Evolutionary conservation across 768 basidiomycete genomes (phyloP), one percentile per base, ranked within the genome.

Genomic region (Lyophyllum shimeji): DNA sequence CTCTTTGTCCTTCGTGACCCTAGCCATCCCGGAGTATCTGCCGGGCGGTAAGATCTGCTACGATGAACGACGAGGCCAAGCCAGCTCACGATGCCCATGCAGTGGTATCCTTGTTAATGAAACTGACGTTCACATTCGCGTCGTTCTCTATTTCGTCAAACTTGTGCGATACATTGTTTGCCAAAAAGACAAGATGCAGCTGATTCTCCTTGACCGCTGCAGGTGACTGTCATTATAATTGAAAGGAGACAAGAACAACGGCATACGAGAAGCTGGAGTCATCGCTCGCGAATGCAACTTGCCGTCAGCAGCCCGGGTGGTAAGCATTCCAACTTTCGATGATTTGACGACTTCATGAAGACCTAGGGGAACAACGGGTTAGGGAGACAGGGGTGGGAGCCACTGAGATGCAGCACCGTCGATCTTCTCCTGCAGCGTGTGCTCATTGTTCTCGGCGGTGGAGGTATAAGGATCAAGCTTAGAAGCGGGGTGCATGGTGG

Each of bases 281-380:
- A 95, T 95, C 23, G 87, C 86, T 53, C 93, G 82, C 7, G 90
- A 84, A 69, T 95, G 93, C 20, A 95, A 69, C 42, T 81, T 74
- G 0, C 90, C 91, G 52, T 82, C 76, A 13, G 78, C 65, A 17
- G 84, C 79, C 34, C 87, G 85, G 13, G 90, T 91, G 9, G 89
- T 89, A 18, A 95, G 72, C 86, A 94, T 91, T 50, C 86, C 89
- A 0, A 81, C 84, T 63, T 82, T 77, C 8, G 85, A 84, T 0
- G 75, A 71, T 55, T 84, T 80, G 52, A 93, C 67, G 54, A 94
- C 82, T 23, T 75, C 74, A 58, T 87, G 84, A 27, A 93, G 78
- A 50, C 78, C 87, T 88, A 25, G 15, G 29, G 47, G 25, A 23
- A 47, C 12, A 27, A 21, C 8, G 31, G 20, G 44, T n/a, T n/a